phyloP scores from a whole-genome alignment of 2,329 filamentous ascomycete species.

The Boeremia lycopersici region DNA sequence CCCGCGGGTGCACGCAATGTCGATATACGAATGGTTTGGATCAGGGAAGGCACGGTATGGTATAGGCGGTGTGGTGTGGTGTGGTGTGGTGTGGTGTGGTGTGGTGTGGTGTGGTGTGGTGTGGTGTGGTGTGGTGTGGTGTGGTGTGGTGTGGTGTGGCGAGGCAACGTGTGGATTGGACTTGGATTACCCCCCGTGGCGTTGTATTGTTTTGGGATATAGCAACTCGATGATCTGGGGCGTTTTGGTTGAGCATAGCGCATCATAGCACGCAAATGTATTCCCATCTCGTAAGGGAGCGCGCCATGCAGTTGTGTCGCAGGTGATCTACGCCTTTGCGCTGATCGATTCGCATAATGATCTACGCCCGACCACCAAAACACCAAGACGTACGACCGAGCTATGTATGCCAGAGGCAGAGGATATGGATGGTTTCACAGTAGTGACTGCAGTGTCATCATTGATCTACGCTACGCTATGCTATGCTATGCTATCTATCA shows the following conservation, averaged over 20 bases:
- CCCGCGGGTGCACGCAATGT: too few relatives aligned
- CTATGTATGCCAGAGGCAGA: too few relatives aligned
- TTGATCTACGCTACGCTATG: neutral
- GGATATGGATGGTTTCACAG: too few relatives aligned
- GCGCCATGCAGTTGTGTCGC: neutral
- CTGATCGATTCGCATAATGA: too few relatives aligned
- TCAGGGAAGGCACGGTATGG: constrained; percentile 10
- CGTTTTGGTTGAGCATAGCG: constrained; percentile 12
- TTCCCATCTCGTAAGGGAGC: neutral
- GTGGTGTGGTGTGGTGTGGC: too few relatives aligned
- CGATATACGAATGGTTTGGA: neutral
- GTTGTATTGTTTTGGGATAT: constrained; percentile 12
- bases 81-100: constrained; percentile 12
- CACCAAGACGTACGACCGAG: neutral
- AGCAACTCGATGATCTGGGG: constrained; percentile 12
- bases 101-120: constrained; percentile 3
- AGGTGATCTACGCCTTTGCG: too few relatives aligned
- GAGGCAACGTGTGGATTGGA: constrained; percentile 11
- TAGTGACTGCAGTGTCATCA: neutral
- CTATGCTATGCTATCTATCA: constrained; percentile 5
- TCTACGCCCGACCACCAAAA: neutral
- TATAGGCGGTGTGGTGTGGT: constrained; percentile 9
- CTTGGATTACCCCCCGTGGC: constrained; percentile 1
- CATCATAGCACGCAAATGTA: constrained; percentile 18
- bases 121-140: constrained; percentile 3